Percentiles rank a stretch among this genome's conserved stretches.
These are phyloP conservation scores for Zygoascus bituminiphila DNA, from an alignment of 805 yeast species.

Conservation along the genomic window DNA sequence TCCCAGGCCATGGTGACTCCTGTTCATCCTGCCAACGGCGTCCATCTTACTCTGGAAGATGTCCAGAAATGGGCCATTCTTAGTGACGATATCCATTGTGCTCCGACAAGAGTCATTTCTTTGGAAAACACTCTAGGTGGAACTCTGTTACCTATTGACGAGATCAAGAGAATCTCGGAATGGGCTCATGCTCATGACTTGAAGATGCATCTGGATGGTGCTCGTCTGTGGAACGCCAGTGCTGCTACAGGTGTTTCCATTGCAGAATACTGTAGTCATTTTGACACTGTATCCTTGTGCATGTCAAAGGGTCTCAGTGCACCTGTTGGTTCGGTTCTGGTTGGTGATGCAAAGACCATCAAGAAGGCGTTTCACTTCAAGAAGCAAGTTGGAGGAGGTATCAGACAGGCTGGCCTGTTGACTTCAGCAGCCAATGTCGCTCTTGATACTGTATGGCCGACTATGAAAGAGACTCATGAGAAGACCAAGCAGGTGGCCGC, in stretches of 20 bases:
- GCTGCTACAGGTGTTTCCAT: slow-evolving; percentile 63
- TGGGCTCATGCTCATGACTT: slow-evolving; percentile 58
- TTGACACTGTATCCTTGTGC: slow-evolving; percentile 87
- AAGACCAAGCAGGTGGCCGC: slow-evolving; percentile 42
- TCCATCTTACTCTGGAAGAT: slow-evolving; percentile 73
- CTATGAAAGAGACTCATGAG: slow-evolving; percentile 43
- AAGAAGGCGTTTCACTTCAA: slow-evolving; percentile 74
- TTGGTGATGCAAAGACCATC: slow-evolving; percentile 53
- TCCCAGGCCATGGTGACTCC: slow-evolving; percentile 91
- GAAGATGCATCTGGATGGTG: slow-evolving; percentile 83
- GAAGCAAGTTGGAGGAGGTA: slow-evolving; percentile 90
- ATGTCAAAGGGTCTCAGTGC: slow-evolving; percentile 88
- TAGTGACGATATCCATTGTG: slow-evolving; percentile 77
- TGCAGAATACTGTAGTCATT: slow-evolving; percentile 60
- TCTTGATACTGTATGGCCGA: slow-evolving; percentile 61
- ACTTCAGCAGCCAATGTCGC: slow-evolving; percentile 76
- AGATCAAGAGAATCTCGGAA: slow-evolving; percentile 56
- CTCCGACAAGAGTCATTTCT: slow-evolving; percentile 79
- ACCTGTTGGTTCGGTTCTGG: slow-evolving; percentile 84
- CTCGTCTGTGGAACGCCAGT: slow-evolving; percentile 90
- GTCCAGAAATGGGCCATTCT: slow-evolving; percentile 55
- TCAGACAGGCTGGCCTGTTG: slow-evolving; percentile 79
- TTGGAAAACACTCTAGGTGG: slow-evolving; percentile 89
- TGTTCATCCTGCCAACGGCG: slow-evolving; percentile 68
- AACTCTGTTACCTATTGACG: slow-evolving; percentile 68